Evolutionary conservation across 768 basidiomycete species (phyloP).

Genomic region (Solioccasus polychromus): DNA sequence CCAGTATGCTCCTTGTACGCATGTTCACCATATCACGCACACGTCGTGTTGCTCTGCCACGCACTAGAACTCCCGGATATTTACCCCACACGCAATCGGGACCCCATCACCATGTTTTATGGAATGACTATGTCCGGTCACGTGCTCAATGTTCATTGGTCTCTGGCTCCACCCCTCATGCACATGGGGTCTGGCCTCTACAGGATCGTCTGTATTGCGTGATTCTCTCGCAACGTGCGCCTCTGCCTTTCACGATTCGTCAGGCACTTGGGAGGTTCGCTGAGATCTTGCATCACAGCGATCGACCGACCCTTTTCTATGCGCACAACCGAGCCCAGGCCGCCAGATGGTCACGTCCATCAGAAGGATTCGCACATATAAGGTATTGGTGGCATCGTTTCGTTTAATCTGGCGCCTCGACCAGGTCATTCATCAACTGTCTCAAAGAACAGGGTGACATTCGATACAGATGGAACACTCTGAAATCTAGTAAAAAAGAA

Average conservation of each 20-base stretch:
- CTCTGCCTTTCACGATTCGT: background rate
- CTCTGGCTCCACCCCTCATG: constrained; percentile 22
- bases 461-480: constrained; percentile 14
- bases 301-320: constrained; percentile 6
- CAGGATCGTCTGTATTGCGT: constrained; percentile 3
- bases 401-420: constrained; percentile 15
- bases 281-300: constrained; percentile 23
- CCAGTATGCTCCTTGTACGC: constrained; percentile 1
- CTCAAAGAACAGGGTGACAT: constrained; percentile 4
- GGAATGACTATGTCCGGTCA: background rate
- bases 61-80: constrained; percentile 7
- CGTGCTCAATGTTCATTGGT: background rate
- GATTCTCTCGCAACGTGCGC: constrained; percentile 13
- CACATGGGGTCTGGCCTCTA: background rate
- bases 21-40: constrained; percentile 1
- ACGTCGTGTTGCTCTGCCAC: constrained; percentile 2
- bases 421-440: background rate
- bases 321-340: background rate
- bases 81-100: constrained; percentile 16
- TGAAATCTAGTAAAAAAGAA: constrained; percentile 7
- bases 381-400: constrained; percentile 7
- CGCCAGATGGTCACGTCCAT: background rate
- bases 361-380: constrained; percentile 6
- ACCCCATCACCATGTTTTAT: background rate
- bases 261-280: constrained; percentile 18